These are phyloP conservation scores for Ganoderma lucidum DNA, from an alignment of 1,284 basidiomycete genomes.

Conservation along the genomic window DNA sequence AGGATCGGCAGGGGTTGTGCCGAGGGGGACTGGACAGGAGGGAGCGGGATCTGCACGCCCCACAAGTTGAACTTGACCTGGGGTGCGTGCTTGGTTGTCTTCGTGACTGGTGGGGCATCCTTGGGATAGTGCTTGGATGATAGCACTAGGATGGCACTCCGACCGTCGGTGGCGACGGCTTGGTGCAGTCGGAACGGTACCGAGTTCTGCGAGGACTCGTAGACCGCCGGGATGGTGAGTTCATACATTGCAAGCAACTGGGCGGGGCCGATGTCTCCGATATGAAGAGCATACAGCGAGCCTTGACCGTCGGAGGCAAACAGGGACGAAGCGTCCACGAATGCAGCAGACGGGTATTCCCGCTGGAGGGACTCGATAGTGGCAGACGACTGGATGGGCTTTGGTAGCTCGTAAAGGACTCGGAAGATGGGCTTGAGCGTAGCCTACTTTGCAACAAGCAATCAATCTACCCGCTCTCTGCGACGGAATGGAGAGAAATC, in stretches of 20 bases:
- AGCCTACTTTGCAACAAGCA: constrained; percentile 51
- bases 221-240: constrained; percentile 44
- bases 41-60: constrained; percentile 61
- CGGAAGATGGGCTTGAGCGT: constrained; percentile 61
- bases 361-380: constrained; percentile 48
- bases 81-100: constrained; percentile 21
- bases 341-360: constrained; percentile 83
- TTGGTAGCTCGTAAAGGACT: constrained; percentile 68
- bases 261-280: constrained; percentile 47
- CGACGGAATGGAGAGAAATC: constrained; percentile 2
- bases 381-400: constrained; percentile 50
- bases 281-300: constrained; percentile 65
- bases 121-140: constrained; percentile 60
- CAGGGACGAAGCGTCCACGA: constrained; percentile 59
- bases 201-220: constrained; percentile 30
- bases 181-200: constrained; percentile 70
- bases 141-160: constrained; percentile 54
- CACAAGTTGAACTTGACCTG: constrained; percentile 67
- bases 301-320: constrained; percentile 81
- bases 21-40: constrained; percentile 42
- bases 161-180: constrained; percentile 48
- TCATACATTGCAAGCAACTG: constrained; percentile 63
- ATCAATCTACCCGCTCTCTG: background rate
- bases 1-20: constrained; percentile 54
- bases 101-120: constrained; percentile 22